Conservation (phyloP, 2,329 filamentous ascomycete genomes). For the Colletotrichum abscissum region DNA sequence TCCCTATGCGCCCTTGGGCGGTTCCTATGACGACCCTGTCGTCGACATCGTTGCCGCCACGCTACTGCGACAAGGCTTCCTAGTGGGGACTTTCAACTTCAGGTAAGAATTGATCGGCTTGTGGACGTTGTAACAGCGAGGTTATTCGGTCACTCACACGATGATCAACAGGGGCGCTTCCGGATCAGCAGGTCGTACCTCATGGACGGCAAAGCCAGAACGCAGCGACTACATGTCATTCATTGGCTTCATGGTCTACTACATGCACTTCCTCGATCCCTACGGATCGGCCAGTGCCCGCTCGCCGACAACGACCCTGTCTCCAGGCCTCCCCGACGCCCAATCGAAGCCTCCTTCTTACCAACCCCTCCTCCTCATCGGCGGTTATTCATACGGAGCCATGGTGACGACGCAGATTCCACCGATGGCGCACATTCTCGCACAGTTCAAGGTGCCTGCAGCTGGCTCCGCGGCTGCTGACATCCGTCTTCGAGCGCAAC, state of each 20-base stretch:
- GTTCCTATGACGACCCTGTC: conserved; percentile 84
- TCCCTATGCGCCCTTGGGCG: conserved; percentile 90
- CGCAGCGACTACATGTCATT: conserved; percentile 85
- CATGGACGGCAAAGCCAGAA: conserved; percentile 88
- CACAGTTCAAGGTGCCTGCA: conserved; percentile 64
- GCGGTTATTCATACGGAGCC: conserved; percentile 92
- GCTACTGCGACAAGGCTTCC: conserved; percentile 75
- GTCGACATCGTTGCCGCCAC: conserved; percentile 74
- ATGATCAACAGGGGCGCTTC: conserved; percentile 74
- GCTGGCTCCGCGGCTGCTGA: conserved; percentile 72
- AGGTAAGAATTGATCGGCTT: conserved; percentile 63
- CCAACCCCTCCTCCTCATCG: conserved; percentile 66
- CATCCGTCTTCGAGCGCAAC: conserved; percentile 76
- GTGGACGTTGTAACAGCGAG: background rate
- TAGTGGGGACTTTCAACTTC: conserved; percentile 94
- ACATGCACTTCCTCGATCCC: conserved; percentile 70
- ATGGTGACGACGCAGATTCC: conserved; percentile 82
- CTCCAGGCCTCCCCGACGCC: conserved; percentile 19
- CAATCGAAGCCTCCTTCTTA: conserved; percentile 10
- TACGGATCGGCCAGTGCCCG: conserved; percentile 39
- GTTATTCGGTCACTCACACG: conserved; percentile 2
- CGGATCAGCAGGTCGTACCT: conserved; percentile 80
- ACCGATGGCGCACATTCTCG: conserved; percentile 67
- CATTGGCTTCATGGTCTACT: conserved; percentile 82
- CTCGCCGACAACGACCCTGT: background rate